Base-by-base conservation (phyloP, 108 stramenopile species). In the Nitzschia sp. region DNA sequence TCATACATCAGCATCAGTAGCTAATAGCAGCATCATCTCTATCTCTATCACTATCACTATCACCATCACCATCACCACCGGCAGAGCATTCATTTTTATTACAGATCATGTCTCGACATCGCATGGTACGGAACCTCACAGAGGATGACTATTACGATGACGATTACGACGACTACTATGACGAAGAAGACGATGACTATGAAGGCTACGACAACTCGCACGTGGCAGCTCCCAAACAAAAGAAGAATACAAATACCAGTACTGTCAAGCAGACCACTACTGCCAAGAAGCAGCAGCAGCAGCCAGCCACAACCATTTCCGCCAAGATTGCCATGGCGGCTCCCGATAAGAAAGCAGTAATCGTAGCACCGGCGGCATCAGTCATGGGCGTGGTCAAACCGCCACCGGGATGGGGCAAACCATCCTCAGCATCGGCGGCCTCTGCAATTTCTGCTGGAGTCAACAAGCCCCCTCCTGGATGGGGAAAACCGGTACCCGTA, bases 131-230 rank as follows among this genome's bases (percentile, higher is more conserved):
- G 55, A 83, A 89, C 52, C 68, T 92, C 41, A 73, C 78, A 32
- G 85, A 85, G 41, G 91, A 92, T 19, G 88, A 89, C 67, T 86
- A 89, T 63, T 85, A 92, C 63, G 80, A 92, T 52, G 80, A 83
- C 36, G 77, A 84, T 31, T 76, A 80, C 32, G 66, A 81, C 44
- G 83, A 84, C 56, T 59, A 84, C 26, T 68, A 90, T 57, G 79
- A 87, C 35, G n/a, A n/a, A n/a, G 80, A 85, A 22, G 79, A 85
- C 45, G 85, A 88, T 21, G 77, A 87, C 38, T 72, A 85, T 32
- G 58, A 76, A 6, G 82, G 77, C 46, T 76, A 73, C 45, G 46
- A 36, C 53, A 53, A 25, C 16, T 29, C 26, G 16, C 38, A 38
- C 35, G 53, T 47, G 2, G n/a, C n/a, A n/a, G 48, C 66, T 38